A percentile compares a stretch with the other conserved stretches of the same genome.
Conservation (phyloP, 148 eudicot species). For the Euryodendron excelsum region DNA sequence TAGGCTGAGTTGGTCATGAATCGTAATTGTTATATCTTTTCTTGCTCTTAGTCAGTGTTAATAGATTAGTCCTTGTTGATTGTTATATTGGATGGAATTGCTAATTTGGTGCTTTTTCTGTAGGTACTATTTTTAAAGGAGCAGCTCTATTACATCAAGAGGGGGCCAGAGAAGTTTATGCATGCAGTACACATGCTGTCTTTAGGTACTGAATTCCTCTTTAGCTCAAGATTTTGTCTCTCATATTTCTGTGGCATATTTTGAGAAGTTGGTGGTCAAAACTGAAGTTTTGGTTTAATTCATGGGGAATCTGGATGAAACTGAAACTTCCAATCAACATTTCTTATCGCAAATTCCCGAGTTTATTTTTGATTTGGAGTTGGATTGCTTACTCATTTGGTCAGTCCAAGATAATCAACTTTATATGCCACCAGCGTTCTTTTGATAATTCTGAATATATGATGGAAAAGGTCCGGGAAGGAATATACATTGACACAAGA, state of each 20-base stretch:
- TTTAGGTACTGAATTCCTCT: constrained; percentile 48
- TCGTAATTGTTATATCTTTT: neutral
- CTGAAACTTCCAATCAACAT: neutral
- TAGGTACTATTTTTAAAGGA: constrained; percentile 89
- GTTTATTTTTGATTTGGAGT: neutral
- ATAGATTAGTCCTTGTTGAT: neutral
- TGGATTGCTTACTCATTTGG: neutral
- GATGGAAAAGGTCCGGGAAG: neutral
- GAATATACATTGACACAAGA: neutral
- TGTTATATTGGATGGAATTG: neutral
- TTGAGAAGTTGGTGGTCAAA: neutral
- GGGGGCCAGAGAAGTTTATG: constrained; percentile 91
- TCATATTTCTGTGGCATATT: neutral
- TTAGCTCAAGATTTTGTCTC: neutral
- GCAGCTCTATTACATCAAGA: constrained; percentile 78
- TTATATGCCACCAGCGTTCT: neutral
- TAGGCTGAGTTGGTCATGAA: neutral
- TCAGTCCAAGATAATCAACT: neutral
- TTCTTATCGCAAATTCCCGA: too few relatives aligned
- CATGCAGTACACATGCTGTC: constrained; percentile 87
- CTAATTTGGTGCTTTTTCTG: constrained; percentile 15
- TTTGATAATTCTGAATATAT: neutral
- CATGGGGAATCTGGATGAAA: neutral
- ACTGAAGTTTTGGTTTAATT: neutral
- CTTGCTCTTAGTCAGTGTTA: neutral